Base-by-base conservation (phyloP, 805 yeast genomes). In the Myxozyma udenii region DNA sequence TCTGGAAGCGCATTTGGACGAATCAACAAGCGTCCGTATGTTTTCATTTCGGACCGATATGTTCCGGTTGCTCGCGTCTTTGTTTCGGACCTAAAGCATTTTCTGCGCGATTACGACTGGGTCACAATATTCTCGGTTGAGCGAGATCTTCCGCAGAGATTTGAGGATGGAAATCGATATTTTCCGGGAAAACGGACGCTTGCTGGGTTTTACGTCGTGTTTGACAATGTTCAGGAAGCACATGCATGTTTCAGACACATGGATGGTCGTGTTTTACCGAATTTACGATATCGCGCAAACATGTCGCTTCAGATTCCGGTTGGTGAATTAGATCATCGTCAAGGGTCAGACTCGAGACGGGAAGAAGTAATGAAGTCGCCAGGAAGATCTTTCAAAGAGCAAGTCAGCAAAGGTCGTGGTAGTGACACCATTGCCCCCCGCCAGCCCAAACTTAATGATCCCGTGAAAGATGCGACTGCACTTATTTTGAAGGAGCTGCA, bases 121-220 rank as follows among this genome's bases (percentile, higher is more conserved):
- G 77, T 81, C 0, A 72, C 85, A 48, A 79, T 87, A 2, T 64
- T 84, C 44, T 41, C 44, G 6, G 61, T 48, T 12, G 41, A 25
- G 18, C 32, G 39, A 5, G 37, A 39, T 11, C 32, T 32, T 18
- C 48, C 53, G 12, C 19, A 26, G 18, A 33, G 32, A 7, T 26
- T 35, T 18, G 50, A 50, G 41, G 26, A 35, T 19, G 28, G n/a
- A 16, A 41, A 46, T 22, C 22, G 37, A 35, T 45, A 40, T 38
- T 47, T 46, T 39, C 52, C 51, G 2, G 26, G 23, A 22, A 44
- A 48, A 32, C 74, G 80, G 3, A 90, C 85, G 57, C 58, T 61
- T 0, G 67, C 75, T 1, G 96, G 96, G 0, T 83, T 84, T 60
- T 87, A 77, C 61, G 72, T 87, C 35, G 81, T 86, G 1, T 88